Percentiles rank a stretch among this genome's conserved stretches.
phyloP scores from a whole-genome alignment of 2,329 filamentous ascomycete species.

The Colletotrichum destructivum region DNA sequence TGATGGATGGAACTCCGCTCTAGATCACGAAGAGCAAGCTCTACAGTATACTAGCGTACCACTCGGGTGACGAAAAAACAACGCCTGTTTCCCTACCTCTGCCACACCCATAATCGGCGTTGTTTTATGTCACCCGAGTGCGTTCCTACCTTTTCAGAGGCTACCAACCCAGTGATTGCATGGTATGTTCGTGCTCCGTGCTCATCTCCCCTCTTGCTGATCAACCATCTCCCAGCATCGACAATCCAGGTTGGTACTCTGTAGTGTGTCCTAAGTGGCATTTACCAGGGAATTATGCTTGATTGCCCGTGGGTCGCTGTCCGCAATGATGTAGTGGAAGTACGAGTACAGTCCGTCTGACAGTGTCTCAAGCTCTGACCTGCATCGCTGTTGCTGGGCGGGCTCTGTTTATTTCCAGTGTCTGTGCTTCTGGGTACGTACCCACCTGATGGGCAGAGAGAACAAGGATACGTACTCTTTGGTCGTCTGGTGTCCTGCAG shows the following conservation, averaged over 20 bases:
- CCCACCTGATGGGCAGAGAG: too few relatives aligned
- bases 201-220: conserved; percentile 23
- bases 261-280: background rate
- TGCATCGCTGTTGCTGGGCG: background rate
- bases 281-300: conserved; percentile 30
- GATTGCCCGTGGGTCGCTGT: conserved; percentile 12
- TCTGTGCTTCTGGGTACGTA: too few relatives aligned
- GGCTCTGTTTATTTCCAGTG: background rate
- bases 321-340: conserved; percentile 22
- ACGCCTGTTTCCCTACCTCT: too few relatives aligned
- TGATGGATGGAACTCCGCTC: conserved; percentile 35
- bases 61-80: too few relatives aligned
- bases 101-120: too few relatives aligned
- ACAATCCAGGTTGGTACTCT: too few relatives aligned
- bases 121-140: too few relatives aligned
- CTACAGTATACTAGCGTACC: too few relatives aligned
- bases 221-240: background rate
- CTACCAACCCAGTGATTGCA: too few relatives aligned
- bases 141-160: too few relatives aligned
- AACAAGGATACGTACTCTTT: background rate
- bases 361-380: background rate
- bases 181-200: conserved; percentile 6
- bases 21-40: background rate
- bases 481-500: conserved; percentile 5
- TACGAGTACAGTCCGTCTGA: background rate